phyloP scores from a whole-genome alignment of 495 filamentous ascomycete genomes.

The Hypoxylon cercidicola region DNA sequence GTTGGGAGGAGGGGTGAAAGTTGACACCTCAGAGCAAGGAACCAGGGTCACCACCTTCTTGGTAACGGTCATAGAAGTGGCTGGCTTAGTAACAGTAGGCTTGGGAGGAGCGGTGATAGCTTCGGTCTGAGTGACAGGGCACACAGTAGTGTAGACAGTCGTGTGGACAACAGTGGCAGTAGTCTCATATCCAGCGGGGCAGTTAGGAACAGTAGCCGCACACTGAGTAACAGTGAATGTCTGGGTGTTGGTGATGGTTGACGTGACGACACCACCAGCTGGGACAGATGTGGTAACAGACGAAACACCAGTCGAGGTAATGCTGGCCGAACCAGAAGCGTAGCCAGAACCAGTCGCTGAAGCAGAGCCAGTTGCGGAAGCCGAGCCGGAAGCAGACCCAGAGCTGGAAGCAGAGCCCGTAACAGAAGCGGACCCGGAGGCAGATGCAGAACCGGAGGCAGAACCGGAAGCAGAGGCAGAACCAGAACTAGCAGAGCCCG shows the following conservation, averaged over 20 bases:
- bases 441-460: conserved; percentile 3
- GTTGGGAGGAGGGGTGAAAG: conserved; percentile 45
- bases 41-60: conserved; percentile 44
- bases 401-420: conserved; percentile 16
- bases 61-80: conserved; percentile 41
- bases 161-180: conserved; percentile 44
- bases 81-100: conserved; percentile 36
- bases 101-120: conserved; percentile 36
- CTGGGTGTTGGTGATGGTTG: conserved; percentile 39
- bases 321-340: conserved; percentile 5
- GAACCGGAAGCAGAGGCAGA: conserved; percentile 12
- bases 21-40: conserved; percentile 42
- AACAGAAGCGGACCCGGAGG: conserved; percentile 7
- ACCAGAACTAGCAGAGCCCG: conserved; percentile 4
- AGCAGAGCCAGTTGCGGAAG: too few relatives aligned
- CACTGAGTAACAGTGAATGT: conserved; percentile 49
- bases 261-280: conserved; percentile 33
- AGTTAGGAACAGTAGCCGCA: conserved; percentile 47
- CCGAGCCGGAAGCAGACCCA: conserved; percentile 10
- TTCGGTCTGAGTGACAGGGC: conserved; percentile 44
- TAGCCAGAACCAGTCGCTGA: too few relatives aligned
- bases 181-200: conserved; percentile 47
- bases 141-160: conserved; percentile 47
- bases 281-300: conserved; percentile 20
- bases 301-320: conserved; percentile 8